Base-by-base conservation (phyloP, 306 rosid genomes). In the Canavalia ensiformis region DNA sequence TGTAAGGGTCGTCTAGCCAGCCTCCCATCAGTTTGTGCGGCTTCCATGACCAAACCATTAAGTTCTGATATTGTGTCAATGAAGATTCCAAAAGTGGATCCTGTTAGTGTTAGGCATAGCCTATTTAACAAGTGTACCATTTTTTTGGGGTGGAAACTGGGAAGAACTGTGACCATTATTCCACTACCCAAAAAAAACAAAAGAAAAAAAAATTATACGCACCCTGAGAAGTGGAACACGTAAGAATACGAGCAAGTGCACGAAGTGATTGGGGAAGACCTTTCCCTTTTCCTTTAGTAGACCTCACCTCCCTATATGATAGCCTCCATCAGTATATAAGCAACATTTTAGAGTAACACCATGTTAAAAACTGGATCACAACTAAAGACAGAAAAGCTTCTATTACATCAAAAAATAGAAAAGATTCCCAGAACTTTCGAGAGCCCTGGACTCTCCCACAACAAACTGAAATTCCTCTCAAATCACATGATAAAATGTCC, bases 231-330 rank as follows among this genome's bases (percentile, higher is more conserved):
- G 84, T 75, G 77, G 82, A 42, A 82, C 97, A 92, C 74, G 94
- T 46, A 45, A 87, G 72, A 84, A 90, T 85, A 63, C 96, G 93
- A 69, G 88, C 94, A 88, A 89, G 81, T 55, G 98, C 97, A 45
- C 91, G 91, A 74, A 92, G 89, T 75, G 98, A 90, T 64, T 87
- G 97, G 0, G 96, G 93, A 80, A 94, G 75, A 68, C 98, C 96
- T 84, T 85, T 89, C 86, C 91, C 97, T 67, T 87, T 94, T 64
- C 88, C 89, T 31, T 57, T 71, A 78, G 83, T 83, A 18, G 85
- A 84, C 70, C 64, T 84, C 77, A 94, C 92, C 83, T 94, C 96
- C 88, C 96, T 92, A 47, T 10, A 79, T 50, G 83, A 87, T 78
- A 66, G 68, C 71, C 66, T 51, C 81, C 72, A 72, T 87, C 84